Percentiles rank a stretch among this genome's conserved stretches.
phyloP scores from a whole-genome alignment of 768 basidiomycete species.

The Cystobasidium tubakii region DNA sequence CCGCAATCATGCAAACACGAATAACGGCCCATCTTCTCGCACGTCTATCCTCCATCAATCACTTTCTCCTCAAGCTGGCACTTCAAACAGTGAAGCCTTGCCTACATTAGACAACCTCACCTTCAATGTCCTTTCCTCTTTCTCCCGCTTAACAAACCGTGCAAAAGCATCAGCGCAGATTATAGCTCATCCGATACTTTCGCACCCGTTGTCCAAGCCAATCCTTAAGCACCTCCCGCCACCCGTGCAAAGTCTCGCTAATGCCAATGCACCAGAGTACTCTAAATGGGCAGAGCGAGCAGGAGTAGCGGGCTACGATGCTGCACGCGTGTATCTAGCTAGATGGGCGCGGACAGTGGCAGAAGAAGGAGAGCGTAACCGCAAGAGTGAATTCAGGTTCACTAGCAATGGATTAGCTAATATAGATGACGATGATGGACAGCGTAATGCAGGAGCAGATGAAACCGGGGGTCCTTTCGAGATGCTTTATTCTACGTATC shows the following conservation, averaged over 20 bases:
- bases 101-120: conserved; percentile 46
- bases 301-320: conserved; percentile 91
- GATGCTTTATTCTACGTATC: conserved; percentile 52
- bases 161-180: conserved; percentile 61
- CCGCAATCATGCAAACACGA: conserved; percentile 54
- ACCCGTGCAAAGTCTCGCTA: conserved; percentile 81
- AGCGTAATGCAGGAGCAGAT: conserved; percentile 46
- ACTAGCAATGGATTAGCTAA: conserved; percentile 53
- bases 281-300: conserved; percentile 88
- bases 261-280: conserved; percentile 55
- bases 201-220: conserved; percentile 90
- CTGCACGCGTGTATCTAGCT: conserved; percentile 89
- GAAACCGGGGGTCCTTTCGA: conserved; percentile 55
- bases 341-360: conserved; percentile 89
- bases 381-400: conserved; percentile 62
- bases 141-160: conserved; percentile 75
- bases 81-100: conserved; percentile 27
- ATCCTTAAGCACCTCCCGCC: conserved; percentile 94
- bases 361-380: conserved; percentile 89
- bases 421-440: conserved; percentile 58
- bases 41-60: conserved; percentile 77
- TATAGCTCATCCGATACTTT: conserved; percentile 88
- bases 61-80: conserved; percentile 49
- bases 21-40: conserved; percentile 49
- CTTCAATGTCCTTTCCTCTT: conserved; percentile 68